A percentile compares a stretch with the other conserved stretches of the same genome.
Evolutionary conservation across 2,329 filamentous ascomycete genomes (phyloP).

Genomic region (Alternaria burnsii): DNA sequence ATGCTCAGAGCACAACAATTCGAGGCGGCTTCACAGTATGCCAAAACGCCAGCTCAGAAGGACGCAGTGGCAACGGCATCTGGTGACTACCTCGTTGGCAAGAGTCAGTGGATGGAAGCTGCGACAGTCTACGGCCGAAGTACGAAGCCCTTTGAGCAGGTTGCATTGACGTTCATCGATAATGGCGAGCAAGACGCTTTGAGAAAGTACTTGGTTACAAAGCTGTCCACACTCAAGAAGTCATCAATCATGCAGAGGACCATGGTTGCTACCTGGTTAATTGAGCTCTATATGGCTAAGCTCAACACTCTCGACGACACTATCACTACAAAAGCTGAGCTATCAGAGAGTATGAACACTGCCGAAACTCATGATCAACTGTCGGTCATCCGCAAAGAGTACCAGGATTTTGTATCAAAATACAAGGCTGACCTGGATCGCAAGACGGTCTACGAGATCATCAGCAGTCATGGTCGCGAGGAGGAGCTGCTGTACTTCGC

Average conservation of each 20-base stretch:
- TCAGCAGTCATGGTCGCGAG: slow-evolving; percentile 93
- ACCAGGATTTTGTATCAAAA: slow-evolving; percentile 84
- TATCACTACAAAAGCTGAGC: slow-evolving; percentile 86
- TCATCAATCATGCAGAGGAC: slow-evolving; percentile 87
- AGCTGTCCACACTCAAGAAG: slow-evolving; percentile 83
- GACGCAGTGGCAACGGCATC: slow-evolving; percentile 92
- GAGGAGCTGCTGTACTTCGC: slow-evolving; percentile 93
- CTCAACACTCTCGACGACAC: slow-evolving; percentile 94
- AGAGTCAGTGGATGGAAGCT: slow-evolving; percentile 84
- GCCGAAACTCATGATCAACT: slow-evolving; percentile 77
- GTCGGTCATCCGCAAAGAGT: slow-evolving; percentile 75
- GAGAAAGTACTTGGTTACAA: slow-evolving; percentile 86
- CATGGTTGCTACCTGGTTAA: slow-evolving; percentile 94
- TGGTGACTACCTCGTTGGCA: slow-evolving; percentile 84
- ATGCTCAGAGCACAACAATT: slow-evolving; percentile 89
- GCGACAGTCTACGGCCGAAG: slow-evolving; percentile 92
- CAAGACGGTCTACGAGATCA: slow-evolving; percentile 93
- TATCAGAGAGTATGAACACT: slow-evolving; percentile 75
- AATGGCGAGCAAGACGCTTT: slow-evolving; percentile 88
- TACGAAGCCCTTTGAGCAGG: slow-evolving; percentile 96
- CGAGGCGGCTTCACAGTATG: slow-evolving; percentile 85
- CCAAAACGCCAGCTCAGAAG: slow-evolving; percentile 79
- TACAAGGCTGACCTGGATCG: slow-evolving; percentile 88
- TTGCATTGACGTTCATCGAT: slow-evolving; percentile 90
- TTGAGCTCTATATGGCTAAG: slow-evolving; percentile 97